Evolutionary conservation across 2,329 filamentous ascomycete species (phyloP).

Genomic region (Didymella pinodella): DNA sequence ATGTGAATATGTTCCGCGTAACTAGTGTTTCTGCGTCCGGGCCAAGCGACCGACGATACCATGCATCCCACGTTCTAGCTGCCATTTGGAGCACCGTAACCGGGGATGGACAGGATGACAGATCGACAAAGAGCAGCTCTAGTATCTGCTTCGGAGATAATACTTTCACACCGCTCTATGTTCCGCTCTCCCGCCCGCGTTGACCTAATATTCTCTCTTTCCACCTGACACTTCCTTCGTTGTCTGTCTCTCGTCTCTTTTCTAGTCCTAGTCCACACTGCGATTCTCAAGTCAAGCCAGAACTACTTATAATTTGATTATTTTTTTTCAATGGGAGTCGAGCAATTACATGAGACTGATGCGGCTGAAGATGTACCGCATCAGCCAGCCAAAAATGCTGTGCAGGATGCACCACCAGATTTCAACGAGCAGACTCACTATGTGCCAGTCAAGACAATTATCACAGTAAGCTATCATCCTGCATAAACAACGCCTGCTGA

Average conservation of each 20-base stretch:
- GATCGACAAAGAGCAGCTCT: background rate
- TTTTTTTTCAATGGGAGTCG: background rate
- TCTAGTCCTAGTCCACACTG: background rate
- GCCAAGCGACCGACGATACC: background rate
- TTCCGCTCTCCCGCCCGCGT: background rate
- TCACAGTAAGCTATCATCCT: constrained; percentile 22
- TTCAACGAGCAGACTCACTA: constrained; percentile 38
- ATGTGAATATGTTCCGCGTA: background rate
- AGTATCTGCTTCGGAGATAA: background rate
- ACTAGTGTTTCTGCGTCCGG: background rate
- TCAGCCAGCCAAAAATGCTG: background rate
- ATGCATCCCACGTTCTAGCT: constrained; percentile 1
- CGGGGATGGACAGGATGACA: constrained; percentile 1
- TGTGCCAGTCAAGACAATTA: constrained; percentile 31
- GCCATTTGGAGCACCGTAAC: background rate
- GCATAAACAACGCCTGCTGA: constrained; percentile 7
- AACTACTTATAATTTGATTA: background rate
- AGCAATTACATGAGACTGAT: background rate
- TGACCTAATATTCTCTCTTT: background rate
- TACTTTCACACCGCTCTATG: background rate
- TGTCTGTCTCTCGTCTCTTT: background rate
- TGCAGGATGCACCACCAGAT: constrained; percentile 1
- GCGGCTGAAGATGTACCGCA: background rate
- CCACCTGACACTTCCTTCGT: background rate
- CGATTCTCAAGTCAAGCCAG: background rate